Evolutionary conservation across 345 rosid species (phyloP), one percentile per base, ranked within the genome.

Genomic region (Eucalyptus regnans): DNA sequence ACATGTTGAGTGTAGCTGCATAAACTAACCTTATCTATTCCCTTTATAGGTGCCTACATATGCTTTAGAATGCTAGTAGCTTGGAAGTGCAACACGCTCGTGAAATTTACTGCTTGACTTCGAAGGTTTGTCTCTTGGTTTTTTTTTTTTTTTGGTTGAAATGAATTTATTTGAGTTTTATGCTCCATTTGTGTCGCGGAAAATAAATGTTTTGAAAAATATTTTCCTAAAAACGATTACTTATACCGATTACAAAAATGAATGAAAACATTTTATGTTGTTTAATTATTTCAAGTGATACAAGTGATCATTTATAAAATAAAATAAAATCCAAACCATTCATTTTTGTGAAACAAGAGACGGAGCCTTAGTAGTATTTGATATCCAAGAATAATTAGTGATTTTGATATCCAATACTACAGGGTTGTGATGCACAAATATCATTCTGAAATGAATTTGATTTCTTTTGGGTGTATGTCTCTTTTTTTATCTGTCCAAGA

Each of bases 61-160:
- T 90, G 92, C 94, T 52, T 90, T 92, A 87, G 94, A 91, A 89
- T 92, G 93, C 92, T 93, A 91, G 91, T 90, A 81, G 80, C 79
- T 18, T 33, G 80, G 80, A 68, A 68, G 80, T 37, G 44, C 23
- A 33, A 68, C 44, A 33, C 3, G 23, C 80, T 33, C 2, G 44
- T 68, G 44, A 71, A 71, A 71, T 71, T 33, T 33, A 37, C 44
- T 18, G 81, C 44, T 37, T 7, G 4, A 71, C 23, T 46, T 17
- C 3, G 81, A 33, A 71, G 81, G 81, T 71, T 71, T 33, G 44
- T 33, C 37, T 71, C 37, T 31, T 15, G 41, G 6, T 9, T 33
- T 9, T 33, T 18, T 7, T 62, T 15, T 16, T 33, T 5, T 18
- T 33, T 71, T 71, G 22, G 41, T 66, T 31, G 79, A 31, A 31